These are phyloP conservation scores for Ustilago loliicola DNA, from an alignment of 1,284 basidiomycete genomes.

Conservation along the genomic window DNA sequence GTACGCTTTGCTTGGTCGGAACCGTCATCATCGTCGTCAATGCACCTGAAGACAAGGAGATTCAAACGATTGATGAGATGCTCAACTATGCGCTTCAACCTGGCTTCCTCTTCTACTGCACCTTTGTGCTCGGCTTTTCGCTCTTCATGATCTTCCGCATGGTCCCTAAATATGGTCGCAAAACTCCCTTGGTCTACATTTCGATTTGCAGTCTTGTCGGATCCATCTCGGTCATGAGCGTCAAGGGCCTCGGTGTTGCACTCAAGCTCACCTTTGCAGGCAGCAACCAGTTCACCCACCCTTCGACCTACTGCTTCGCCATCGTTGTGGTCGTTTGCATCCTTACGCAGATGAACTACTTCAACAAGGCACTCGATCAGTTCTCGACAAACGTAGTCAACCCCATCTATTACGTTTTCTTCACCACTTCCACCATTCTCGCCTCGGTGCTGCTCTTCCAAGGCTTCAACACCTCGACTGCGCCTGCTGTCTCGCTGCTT, in stretches of 20 bases:
- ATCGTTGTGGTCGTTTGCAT: constrained; percentile 88
- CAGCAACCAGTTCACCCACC: constrained; percentile 94
- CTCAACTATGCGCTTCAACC: constrained; percentile 88
- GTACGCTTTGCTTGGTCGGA: constrained; percentile 88
- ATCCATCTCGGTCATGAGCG: constrained; percentile 86
- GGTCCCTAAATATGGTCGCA: constrained; percentile 87
- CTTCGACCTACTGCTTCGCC: constrained; percentile 94
- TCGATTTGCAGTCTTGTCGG: constrained; percentile 93
- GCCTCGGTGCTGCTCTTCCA: constrained; percentile 96
- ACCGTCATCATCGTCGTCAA: constrained; percentile 96
- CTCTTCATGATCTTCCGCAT: constrained; percentile 86
- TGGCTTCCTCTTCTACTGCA: constrained; percentile 82
- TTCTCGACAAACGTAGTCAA: constrained; percentile 99
- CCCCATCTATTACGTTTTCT: constrained; percentile 98
- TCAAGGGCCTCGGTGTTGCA: constrained; percentile 96
- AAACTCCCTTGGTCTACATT: constrained; percentile 91
- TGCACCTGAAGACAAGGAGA: constrained; percentile 93
- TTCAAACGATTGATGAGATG: constrained; percentile 94
- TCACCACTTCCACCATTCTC: constrained; percentile 94
- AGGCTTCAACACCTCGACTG: constrained; percentile 91
- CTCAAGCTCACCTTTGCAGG: constrained; percentile 94
- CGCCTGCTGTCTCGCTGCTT: constrained; percentile 71
- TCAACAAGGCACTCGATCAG: constrained; percentile 97
- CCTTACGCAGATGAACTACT: constrained; percentile 97
- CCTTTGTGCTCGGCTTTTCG: constrained; percentile 83